phyloP scores from a whole-genome alignment of 306 rosid genomes.

The barrel medic (Medicago truncatula) region DNA sequence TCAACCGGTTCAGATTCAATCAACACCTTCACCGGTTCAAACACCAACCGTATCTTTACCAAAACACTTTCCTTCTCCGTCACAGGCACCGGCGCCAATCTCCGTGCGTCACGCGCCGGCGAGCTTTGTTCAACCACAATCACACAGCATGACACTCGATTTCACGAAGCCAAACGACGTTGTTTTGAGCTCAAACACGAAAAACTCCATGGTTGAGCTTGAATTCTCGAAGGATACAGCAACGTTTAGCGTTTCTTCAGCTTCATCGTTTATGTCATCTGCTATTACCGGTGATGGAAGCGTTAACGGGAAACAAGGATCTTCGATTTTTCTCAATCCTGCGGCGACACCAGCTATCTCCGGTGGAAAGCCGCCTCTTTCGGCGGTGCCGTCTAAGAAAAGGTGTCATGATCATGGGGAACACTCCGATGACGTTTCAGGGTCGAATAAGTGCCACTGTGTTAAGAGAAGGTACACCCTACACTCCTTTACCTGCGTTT shows the following conservation, averaged over 20 bases:
- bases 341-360: conserved; percentile 46
- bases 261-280: conserved; percentile 88
- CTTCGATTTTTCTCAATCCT: conserved; percentile 62
- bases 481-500: background rate
- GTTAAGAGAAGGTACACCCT: conserved; percentile 73
- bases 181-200: conserved; percentile 51
- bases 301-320: conserved; percentile 75
- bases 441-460: conserved; percentile 83
- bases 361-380: conserved; percentile 72
- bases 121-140: conserved; percentile 51
- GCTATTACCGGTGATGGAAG: conserved; percentile 91
- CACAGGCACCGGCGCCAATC: conserved; percentile 41
- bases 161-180: conserved; percentile 66
- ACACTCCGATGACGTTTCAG: conserved; percentile 67
- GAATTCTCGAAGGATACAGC: conserved; percentile 66
- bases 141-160: conserved; percentile 75
- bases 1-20: background rate
- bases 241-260: conserved; percentile 79
- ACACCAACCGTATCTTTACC: conserved; percentile 24
- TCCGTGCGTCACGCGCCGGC: conserved; percentile 42
- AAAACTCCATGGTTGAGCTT: conserved; percentile 57
- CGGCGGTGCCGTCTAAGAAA: conserved; percentile 59
- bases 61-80: conserved; percentile 43
- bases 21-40: conserved; percentile 4
- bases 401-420: conserved; percentile 70